Evolutionary conservation across 1,139 yeast genomes (phyloP).

Genomic region (Scheffersomyces illinoinensis): DNA sequence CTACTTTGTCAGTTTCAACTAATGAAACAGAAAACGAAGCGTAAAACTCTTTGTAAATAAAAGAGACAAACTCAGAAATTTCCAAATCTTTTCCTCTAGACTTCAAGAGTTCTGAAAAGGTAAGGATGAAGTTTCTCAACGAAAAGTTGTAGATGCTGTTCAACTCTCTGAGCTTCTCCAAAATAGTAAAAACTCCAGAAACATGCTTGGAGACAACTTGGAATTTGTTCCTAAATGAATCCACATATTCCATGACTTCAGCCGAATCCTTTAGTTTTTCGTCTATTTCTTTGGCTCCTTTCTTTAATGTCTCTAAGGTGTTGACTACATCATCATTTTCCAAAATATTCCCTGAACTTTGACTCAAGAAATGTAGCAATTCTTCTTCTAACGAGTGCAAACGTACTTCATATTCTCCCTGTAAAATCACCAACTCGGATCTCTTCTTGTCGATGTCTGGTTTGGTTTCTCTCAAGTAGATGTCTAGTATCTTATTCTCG

Average conservation of each 20-base stretch:
- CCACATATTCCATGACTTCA: slow-evolving; percentile 54
- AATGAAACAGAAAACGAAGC: slow-evolving; percentile 51
- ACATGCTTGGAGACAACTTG: slow-evolving; percentile 57
- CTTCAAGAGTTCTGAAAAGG: slow-evolving; percentile 41
- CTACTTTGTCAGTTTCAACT: slow-evolving; percentile 45
- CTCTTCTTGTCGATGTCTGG: slow-evolving; percentile 73
- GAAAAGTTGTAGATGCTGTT: slow-evolving; percentile 62
- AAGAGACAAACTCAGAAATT: slow-evolving; percentile 25
- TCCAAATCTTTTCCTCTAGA: slow-evolving; percentile 14
- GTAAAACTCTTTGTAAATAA: slow-evolving; percentile 49
- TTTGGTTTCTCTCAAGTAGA: slow-evolving; percentile 52
- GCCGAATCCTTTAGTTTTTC: slow-evolving; percentile 56
- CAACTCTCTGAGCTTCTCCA: slow-evolving; percentile 43
- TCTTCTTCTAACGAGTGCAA: slow-evolving; percentile 61
- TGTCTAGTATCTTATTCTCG: slow-evolving; percentile 61
- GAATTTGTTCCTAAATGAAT: slow-evolving; percentile 47
- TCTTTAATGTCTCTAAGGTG: slow-evolving; percentile 65
- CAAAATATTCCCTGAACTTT: slow-evolving; percentile 60
- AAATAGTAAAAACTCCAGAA: slow-evolving; percentile 48
- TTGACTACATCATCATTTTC: slow-evolving; percentile 64
- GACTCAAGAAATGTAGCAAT: slow-evolving; percentile 58
- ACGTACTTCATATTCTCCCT: slow-evolving; percentile 59
- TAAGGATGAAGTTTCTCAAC: slow-evolving; percentile 42
- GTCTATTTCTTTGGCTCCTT: slow-evolving; percentile 58
- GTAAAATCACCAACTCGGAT: slow-evolving; percentile 50